These are phyloP conservation scores for Artemisia argyi DNA, from an alignment of 129 eudicot species.

Conservation along the genomic window DNA sequence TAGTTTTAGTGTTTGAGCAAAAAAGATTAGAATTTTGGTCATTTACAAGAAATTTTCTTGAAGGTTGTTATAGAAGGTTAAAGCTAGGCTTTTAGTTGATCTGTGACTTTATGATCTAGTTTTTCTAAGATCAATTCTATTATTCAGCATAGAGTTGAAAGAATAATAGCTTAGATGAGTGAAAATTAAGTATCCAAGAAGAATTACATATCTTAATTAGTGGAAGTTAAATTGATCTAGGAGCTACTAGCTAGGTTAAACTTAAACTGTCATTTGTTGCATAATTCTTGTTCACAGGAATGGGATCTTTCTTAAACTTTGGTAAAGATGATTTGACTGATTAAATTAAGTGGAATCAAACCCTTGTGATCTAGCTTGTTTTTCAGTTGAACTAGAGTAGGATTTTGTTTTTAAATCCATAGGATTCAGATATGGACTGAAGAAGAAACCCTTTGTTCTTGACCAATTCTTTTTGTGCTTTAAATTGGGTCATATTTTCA, in stretches of 20 bases:
- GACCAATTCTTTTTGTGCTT: neutral
- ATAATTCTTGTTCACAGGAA: neutral
- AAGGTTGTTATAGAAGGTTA: slow-evolving; percentile 9
- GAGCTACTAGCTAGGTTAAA: slow-evolving; percentile 4
- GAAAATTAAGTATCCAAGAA: slow-evolving; percentile 22
- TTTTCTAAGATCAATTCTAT: neutral
- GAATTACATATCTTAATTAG: neutral
- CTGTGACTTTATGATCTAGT: slow-evolving; percentile 15
- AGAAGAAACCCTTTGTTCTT: slow-evolving; percentile 17
- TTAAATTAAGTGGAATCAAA: neutral
- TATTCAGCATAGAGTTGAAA: no score
- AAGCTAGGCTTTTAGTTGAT: slow-evolving; percentile 18
- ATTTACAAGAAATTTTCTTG: neutral
- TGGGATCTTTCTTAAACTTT: slow-evolving; percentile 2
- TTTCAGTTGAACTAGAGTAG: neutral
- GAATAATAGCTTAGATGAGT: neutral
- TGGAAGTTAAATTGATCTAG: neutral
- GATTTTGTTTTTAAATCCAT: slow-evolving; percentile 5
- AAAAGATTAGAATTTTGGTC: slow-evolving; percentile 4
- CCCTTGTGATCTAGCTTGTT: neutral
- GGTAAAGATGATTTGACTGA: neutral
- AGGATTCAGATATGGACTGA: slow-evolving; percentile 16
- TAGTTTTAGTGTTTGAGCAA: slow-evolving; percentile 5
- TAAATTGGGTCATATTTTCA: slow-evolving; percentile 18
- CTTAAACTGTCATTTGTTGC: slow-evolving; percentile 8